These are phyloP conservation scores for Puccinia coronata DNA, from an alignment of 1,284 basidiomycete species.

Conservation along the genomic window DNA sequence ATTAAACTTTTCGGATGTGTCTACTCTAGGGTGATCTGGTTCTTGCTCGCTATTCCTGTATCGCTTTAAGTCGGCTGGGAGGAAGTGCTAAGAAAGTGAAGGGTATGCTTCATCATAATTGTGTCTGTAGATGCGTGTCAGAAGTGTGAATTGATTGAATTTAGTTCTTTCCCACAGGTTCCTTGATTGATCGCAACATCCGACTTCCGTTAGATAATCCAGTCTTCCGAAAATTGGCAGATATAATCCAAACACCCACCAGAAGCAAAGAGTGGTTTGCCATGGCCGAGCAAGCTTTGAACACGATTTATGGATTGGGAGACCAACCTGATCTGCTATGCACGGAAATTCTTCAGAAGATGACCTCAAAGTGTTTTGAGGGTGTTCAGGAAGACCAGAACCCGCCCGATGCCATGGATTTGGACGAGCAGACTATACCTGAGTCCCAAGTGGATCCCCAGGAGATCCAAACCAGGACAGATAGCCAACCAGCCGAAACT, in stretches of 20 bases:
- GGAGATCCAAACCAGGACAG: not conserved
- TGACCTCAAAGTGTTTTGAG: slow-evolving; percentile 73
- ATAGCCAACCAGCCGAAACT: not conserved
- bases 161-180: slow-evolving; percentile 60
- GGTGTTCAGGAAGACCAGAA: slow-evolving; percentile 51
- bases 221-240: slow-evolving; percentile 80
- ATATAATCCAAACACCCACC: slow-evolving; percentile 73
- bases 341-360: slow-evolving; percentile 75
- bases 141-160: not conserved
- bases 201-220: slow-evolving; percentile 84
- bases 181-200: slow-evolving; percentile 80
- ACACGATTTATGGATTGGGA: slow-evolving; percentile 89
- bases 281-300: slow-evolving; percentile 93
- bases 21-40: slow-evolving; percentile 68
- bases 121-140: not conserved
- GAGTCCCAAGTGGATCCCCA: slow-evolving; percentile 1
- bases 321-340: slow-evolving; percentile 90
- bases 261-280: slow-evolving; percentile 87
- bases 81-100: slow-evolving; percentile 97
- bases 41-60: slow-evolving; percentile 87
- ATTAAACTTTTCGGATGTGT: not conserved
- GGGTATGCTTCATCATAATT: slow-evolving; percentile 60
- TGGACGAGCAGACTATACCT: not conserved
- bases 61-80: slow-evolving; percentile 85
- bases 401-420: not conserved